A percentile compares a stretch with the other conserved stretches of the same genome.
Evolutionary conservation across 805 yeast species (phyloP).

Genomic region (Saccharomyces paradoxus): DNA sequence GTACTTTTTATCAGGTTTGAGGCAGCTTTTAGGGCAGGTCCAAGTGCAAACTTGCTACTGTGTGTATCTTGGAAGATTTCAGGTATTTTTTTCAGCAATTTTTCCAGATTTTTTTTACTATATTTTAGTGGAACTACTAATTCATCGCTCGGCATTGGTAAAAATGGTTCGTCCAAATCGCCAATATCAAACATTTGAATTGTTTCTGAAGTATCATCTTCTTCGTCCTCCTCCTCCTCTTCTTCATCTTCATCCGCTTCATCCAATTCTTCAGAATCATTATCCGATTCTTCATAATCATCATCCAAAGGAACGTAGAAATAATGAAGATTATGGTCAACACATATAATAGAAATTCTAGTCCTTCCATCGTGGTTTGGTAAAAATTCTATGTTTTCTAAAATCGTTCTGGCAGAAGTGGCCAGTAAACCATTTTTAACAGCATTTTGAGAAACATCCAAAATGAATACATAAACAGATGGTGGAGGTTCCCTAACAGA

Average conservation of each 20-base stretch:
- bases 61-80: slow-evolving; percentile 60
- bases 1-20: slow-evolving; percentile 63
- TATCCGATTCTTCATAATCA: slow-evolving; percentile 41
- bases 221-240: neutral
- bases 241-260: slow-evolving; percentile 79
- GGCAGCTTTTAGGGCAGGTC: slow-evolving; percentile 85
- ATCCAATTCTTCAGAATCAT: slow-evolving; percentile 44
- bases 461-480: slow-evolving; percentile 71
- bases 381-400: slow-evolving; percentile 77
- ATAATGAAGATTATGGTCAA: slow-evolving; percentile 77
- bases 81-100: slow-evolving; percentile 59
- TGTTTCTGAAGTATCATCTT: slow-evolving; percentile 35
- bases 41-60: slow-evolving; percentile 65
- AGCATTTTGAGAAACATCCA: slow-evolving; percentile 79
- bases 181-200: slow-evolving; percentile 79
- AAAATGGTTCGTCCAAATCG: slow-evolving; percentile 85
- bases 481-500: slow-evolving; percentile 94
- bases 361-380: slow-evolving; percentile 84
- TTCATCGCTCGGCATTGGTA: slow-evolving; percentile 74
- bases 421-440: slow-evolving; percentile 74
- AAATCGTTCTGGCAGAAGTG: slow-evolving; percentile 76
- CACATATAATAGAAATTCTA: slow-evolving; percentile 77
- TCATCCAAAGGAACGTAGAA: slow-evolving; percentile 56
- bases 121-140: slow-evolving; percentile 68
- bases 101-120: slow-evolving; percentile 68